Conservation (phyloP, 2,329 filamentous ascomycete genomes). For the Xylaria hypoxylon region DNA sequence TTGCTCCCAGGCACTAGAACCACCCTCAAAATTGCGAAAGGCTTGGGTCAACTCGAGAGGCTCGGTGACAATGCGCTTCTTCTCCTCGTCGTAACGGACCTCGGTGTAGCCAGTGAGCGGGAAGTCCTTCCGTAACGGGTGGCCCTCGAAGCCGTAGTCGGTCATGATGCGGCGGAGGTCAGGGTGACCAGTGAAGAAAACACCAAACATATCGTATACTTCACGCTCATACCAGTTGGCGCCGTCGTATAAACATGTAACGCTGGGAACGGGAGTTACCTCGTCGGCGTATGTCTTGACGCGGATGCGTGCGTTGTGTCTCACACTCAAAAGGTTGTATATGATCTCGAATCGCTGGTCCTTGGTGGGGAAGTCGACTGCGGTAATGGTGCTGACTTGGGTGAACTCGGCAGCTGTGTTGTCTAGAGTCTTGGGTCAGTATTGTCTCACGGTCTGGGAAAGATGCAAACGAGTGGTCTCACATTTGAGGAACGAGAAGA, state of each 20-base stretch:
- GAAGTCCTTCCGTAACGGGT: conserved; percentile 97
- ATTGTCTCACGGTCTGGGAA: not conserved
- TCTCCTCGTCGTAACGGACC: conserved; percentile 98
- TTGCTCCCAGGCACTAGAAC: conserved; percentile 77
- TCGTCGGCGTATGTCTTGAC: conserved; percentile 99
- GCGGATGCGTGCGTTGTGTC: conserved; percentile 95
- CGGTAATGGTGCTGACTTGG: conserved; percentile 90
- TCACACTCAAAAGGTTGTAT: conserved; percentile 95
- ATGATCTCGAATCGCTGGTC: conserved; percentile 97
- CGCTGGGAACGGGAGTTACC: conserved; percentile 89
- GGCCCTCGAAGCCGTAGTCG: conserved; percentile 98
- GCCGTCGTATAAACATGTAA: conserved; percentile 88
- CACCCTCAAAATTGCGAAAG: conserved; percentile 97
- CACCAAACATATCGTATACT: conserved; percentile 96
- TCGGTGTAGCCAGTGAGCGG: conserved; percentile 98
- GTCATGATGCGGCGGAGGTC: conserved; percentile 99
- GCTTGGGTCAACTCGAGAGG: conserved; percentile 97
- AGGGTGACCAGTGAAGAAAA: conserved; percentile 95
- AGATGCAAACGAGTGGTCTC: conserved; percentile 29
- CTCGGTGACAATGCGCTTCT: conserved; percentile 99
- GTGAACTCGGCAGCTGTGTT: conserved; percentile 98
- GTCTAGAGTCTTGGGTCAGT: conserved; percentile 62
- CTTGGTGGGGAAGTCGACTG: conserved; percentile 94
- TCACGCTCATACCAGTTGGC: conserved; percentile 99
- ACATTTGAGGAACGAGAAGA: conserved; percentile 94